A percentile compares a stretch with the other conserved stretches of the same genome.
Evolutionary conservation across 805 yeast species (phyloP).

Genomic region (Citeromyces matritensis): DNA sequence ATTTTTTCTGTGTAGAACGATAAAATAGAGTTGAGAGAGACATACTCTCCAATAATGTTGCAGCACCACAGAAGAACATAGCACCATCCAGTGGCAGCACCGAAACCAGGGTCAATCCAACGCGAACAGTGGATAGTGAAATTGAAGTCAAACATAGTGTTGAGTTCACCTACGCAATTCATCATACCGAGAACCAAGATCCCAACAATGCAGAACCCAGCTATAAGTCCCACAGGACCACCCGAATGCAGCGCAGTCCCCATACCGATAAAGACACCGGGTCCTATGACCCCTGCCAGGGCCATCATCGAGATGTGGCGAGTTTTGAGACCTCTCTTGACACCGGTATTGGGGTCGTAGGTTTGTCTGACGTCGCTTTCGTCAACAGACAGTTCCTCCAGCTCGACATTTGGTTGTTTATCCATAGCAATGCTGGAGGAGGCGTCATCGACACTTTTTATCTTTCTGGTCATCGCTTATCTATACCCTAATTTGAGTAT

Average conservation of each 20-base stretch:
- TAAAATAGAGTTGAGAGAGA: constrained; percentile 30
- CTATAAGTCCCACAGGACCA: constrained; percentile 36
- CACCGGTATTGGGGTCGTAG: not conserved
- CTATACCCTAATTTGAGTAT: too few relatives aligned
- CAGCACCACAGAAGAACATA: constrained; percentile 27
- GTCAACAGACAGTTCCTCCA: constrained; percentile 10
- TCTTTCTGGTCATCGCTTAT: too few relatives aligned
- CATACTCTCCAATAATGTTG: constrained; percentile 20
- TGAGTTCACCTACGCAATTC: constrained; percentile 39
- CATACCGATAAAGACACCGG: constrained; percentile 35
- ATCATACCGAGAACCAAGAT: constrained; percentile 37
- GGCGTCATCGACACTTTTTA: too few relatives aligned
- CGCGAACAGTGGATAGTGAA: constrained; percentile 36
- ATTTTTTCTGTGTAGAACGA: constrained; percentile 33
- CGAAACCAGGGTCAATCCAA: constrained; percentile 38
- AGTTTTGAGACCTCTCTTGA: constrained; percentile 30
- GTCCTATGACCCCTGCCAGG: constrained; percentile 45
- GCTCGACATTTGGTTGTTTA: constrained; percentile 14
- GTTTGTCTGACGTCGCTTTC: constrained; percentile 7
- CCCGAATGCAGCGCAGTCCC: constrained; percentile 32
- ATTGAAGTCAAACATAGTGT: constrained; percentile 36
- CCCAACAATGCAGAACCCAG: constrained; percentile 37
- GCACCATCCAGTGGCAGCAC: constrained; percentile 37
- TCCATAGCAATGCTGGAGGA: constrained; percentile 8
- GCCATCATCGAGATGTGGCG: constrained; percentile 36